Percentiles rank a stretch among this genome's conserved stretches.
phyloP scores from a whole-genome alignment of 2,329 filamentous ascomycete genomes.

The Neonectria ditissima region DNA sequence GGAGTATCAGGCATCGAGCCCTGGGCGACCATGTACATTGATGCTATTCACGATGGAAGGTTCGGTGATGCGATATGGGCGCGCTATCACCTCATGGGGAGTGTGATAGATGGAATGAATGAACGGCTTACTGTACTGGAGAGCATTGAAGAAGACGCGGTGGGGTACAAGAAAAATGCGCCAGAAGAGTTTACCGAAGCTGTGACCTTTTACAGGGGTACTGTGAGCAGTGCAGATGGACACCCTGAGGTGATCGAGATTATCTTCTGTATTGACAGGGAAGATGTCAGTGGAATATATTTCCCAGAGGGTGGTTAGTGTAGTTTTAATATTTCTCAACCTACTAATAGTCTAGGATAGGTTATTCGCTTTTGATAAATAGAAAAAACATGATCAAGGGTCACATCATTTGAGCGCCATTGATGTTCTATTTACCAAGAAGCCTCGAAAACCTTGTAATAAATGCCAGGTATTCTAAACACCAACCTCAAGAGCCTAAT shows the following conservation, averaged over 20 bases:
- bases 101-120: constrained; percentile 1
- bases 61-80: constrained; percentile 18
- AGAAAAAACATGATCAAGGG: too few species aligned
- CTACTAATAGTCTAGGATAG: too few species aligned
- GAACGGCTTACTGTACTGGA: constrained; percentile 8
- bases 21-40: constrained; percentile 36
- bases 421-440: too few species aligned
- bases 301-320: too few species aligned
- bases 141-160: constrained; percentile 10
- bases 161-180: constrained; percentile 31
- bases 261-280: too few species aligned
- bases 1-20: constrained; percentile 45
- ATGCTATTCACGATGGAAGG: constrained; percentile 5
- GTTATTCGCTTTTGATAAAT: too few species aligned
- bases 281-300: too few species aligned
- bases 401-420: too few species aligned
- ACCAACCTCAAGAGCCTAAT: too few species aligned
- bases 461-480: too few species aligned
- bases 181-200: constrained; percentile 7
- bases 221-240: not conserved
- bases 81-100: constrained; percentile 9
- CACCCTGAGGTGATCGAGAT: constrained; percentile 16
- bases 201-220: not conserved
- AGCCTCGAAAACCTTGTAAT: too few species aligned
- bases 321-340: too few species aligned